Evolutionary conservation across 2,329 filamentous ascomycete species (phyloP).

Genomic region (Cordyceps fumosorosea): DNA sequence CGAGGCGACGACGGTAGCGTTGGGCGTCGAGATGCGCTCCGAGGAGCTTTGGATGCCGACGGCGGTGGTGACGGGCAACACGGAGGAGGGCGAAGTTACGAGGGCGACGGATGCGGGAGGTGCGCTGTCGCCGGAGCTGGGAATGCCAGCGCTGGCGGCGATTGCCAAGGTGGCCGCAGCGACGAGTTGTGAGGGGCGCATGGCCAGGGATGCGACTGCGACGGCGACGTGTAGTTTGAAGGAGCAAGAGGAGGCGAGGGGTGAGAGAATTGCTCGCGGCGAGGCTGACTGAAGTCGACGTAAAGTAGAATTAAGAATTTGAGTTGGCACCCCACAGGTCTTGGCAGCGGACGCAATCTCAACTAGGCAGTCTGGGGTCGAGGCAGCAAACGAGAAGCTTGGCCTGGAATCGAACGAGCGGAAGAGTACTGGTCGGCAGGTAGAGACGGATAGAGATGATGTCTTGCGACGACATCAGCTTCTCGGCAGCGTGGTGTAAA

Average conservation of each 20-base stretch:
- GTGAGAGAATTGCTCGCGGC: neutral
- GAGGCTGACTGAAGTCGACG: neutral
- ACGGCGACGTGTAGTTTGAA: neutral
- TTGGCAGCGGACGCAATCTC: conserved; percentile 3
- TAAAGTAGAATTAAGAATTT: neutral
- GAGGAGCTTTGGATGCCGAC: neutral
- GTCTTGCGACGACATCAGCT: neutral
- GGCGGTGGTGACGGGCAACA: neutral
- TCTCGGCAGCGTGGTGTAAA: neutral
- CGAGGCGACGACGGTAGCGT: conserved; percentile 12
- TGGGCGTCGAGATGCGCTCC: neutral
- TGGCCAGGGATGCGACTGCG: conserved; percentile 2
- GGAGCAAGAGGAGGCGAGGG: neutral
- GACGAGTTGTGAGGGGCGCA: conserved; percentile 18
- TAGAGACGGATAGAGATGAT: neutral
- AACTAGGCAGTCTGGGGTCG: neutral
- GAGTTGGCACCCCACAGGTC: conserved; percentile 2
- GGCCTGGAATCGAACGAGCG: neutral
- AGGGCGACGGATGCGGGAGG: neutral
- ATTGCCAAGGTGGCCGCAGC: conserved; percentile 14
- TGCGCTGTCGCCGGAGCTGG: neutral
- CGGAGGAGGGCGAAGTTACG: neutral
- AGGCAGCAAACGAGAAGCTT: neutral
- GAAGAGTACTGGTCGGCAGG: neutral
- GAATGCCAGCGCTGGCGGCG: conserved; percentile 11